Conservation (phyloP, 805 yeast genomes). For the Komagataella ulmi region DNA sequence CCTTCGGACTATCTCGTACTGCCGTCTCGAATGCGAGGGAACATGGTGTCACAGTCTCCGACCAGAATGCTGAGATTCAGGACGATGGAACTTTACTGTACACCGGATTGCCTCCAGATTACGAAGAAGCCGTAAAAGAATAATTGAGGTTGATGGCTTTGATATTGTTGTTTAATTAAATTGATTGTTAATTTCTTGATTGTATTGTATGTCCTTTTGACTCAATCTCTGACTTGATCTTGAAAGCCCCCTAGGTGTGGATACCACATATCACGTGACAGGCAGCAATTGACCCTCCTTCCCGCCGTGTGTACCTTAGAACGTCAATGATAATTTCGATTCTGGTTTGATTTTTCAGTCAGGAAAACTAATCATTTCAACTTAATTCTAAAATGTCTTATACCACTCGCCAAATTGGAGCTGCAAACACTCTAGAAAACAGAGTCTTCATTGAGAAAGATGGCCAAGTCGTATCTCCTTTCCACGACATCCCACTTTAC, state of each 20-base stretch:
- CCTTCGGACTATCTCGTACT: constrained; percentile 49
- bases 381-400: constrained; percentile 42
- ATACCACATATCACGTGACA: not conserved
- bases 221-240: not conserved
- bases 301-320: not conserved
- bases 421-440: constrained; percentile 90
- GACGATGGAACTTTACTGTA: constrained; percentile 42
- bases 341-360: not conserved
- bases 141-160: not conserved
- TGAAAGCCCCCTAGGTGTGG: not conserved
- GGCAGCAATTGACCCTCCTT: not conserved
- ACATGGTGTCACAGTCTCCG: constrained; percentile 41
- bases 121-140: constrained; percentile 31
- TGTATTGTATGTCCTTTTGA: not conserved
- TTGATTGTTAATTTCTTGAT: not conserved
- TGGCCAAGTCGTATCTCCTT: constrained; percentile 89
- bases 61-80: constrained; percentile 41
- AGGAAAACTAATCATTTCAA: not conserved
- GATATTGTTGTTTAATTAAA: not conserved
- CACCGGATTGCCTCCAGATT: constrained; percentile 61
- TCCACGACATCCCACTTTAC: constrained; percentile 87
- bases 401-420: constrained; percentile 88
- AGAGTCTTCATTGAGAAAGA: constrained; percentile 83
- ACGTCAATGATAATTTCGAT: not conserved
- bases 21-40: constrained; percentile 38